phyloP scores from a whole-genome alignment of 2,329 filamentous ascomycete species.

The Aspergillus amoenus region DNA sequence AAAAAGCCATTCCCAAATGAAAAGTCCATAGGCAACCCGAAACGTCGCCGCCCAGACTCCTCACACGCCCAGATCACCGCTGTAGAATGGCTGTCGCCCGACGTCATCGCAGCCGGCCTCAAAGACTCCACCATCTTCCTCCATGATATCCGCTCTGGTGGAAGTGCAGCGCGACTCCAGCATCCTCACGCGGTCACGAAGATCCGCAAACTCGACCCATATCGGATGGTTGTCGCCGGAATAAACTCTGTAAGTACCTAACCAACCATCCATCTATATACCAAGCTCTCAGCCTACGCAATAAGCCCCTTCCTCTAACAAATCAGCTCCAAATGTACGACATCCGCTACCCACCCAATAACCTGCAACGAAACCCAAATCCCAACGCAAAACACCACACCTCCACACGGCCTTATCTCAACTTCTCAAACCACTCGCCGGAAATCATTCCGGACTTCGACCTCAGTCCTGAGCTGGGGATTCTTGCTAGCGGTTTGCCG shows the following conservation, averaged over 20 bases:
- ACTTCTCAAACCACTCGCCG: constrained; percentile 33
- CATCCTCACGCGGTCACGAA: constrained; percentile 36
- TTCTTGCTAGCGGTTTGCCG: constrained; percentile 38
- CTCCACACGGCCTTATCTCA: constrained; percentile 36
- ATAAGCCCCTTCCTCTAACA: neutral
- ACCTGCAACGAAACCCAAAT: constrained; percentile 27
- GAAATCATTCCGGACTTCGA: constrained; percentile 34
- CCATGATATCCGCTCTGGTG: constrained; percentile 36
- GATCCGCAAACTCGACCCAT: constrained; percentile 36
- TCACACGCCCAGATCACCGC: constrained; percentile 31
- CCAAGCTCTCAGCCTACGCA: neutral
- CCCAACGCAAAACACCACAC: constrained; percentile 27
- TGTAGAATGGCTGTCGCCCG: constrained; percentile 40
- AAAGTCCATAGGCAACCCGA: constrained; percentile 12
- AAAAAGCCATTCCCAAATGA: constrained; percentile 27
- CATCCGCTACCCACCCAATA: constrained; percentile 35
- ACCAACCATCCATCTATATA: neutral
- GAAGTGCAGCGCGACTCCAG: constrained; percentile 31
- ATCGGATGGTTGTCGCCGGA: constrained; percentile 37
- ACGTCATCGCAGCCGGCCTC: constrained; percentile 38
- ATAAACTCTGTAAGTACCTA: constrained; percentile 29
- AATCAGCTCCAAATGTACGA: constrained; percentile 43
- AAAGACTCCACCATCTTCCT: constrained; percentile 36
- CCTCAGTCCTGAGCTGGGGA: constrained; percentile 36
- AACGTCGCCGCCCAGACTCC: constrained; percentile 21